Base-by-base conservation (phyloP, 2,329 filamentous ascomycete species). In the Colletotrichum filicis region DNA sequence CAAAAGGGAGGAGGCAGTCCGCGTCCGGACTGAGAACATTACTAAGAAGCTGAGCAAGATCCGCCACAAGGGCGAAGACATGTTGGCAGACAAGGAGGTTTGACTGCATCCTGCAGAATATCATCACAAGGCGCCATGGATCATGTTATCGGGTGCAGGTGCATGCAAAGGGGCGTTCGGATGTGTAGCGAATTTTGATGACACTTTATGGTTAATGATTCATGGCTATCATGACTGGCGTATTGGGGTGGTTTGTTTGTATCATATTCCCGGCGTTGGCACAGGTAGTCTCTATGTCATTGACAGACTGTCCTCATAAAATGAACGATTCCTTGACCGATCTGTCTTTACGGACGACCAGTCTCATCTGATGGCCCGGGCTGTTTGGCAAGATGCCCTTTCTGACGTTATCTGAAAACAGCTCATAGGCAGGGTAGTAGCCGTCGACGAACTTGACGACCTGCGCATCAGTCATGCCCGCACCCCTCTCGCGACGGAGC, bases 391-490 rank as follows among this genome's bases (percentile, higher is more conserved):
- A 89, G 35, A 92, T 83, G 1, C 92, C 92, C 30, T 81, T 79
- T 68, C 92, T 86, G 71, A 94, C 79, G 22, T 85, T 86, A 35
- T 91, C 88, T 1, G 88, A 88, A 78, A 90, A 94, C 12, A 94
- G 85, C 83, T 94, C 92, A 77, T 94, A 94, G 1, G 91, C 91
- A 4, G 92, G 92, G 77, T 92, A 94, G 81, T 94, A 91, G 1
- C 86, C 88, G 74, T 91, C 88, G 35, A 91, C 93, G 81, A 98
- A 98, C 59, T 88, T 86, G 69, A 90, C 86, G 56, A 98, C 94
- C 80, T 96, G 89, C 68, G 94, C 92, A 76, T 94, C 92, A 1
- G 90, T 93, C 95, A 98, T 98, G 35, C 94, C 95, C 0, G 87
- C 88, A 9, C 93, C 94, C 75, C 89, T 93, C 26, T 87, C 83